Conservation (phyloP, 1,284 basidiomycete species). For the Golubevia pallescens region DNA sequence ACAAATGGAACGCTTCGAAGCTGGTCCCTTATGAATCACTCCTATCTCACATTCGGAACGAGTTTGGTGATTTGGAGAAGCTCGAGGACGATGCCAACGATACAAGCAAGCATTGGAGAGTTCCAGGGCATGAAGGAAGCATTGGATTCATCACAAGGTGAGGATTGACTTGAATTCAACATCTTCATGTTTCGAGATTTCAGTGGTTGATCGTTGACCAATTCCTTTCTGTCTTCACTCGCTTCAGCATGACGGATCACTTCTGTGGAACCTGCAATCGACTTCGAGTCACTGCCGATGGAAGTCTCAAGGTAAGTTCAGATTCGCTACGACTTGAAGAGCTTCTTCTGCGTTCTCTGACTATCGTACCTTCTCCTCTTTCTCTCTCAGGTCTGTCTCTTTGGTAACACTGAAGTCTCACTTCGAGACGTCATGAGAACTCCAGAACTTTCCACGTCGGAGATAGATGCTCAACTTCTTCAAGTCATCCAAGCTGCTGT, state of each 20-base stretch:
- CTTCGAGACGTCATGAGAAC: conserved; percentile 77
- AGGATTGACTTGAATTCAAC: neutral
- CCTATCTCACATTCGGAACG: conserved; percentile 22
- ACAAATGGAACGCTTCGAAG: conserved; percentile 81
- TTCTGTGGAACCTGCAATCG: conserved; percentile 86
- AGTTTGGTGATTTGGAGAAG: conserved; percentile 24
- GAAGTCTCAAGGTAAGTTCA: conserved; percentile 78
- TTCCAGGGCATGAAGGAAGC: conserved; percentile 76
- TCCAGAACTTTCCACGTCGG: conserved; percentile 9
- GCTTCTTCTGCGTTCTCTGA: too few species aligned
- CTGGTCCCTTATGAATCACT: conserved; percentile 69
- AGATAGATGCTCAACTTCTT: conserved; percentile 72
- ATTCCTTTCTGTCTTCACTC: neutral
- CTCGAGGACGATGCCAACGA: conserved; percentile 73
- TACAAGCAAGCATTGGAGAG: conserved; percentile 78
- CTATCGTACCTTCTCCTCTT: too few species aligned
- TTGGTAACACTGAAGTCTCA: conserved; percentile 82
- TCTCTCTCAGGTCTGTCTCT: conserved; percentile 77
- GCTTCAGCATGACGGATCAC: conserved; percentile 73
- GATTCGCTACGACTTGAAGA: too few species aligned
- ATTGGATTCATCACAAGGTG: conserved; percentile 77
- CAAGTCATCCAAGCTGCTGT: conserved; percentile 74
- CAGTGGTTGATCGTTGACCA: too few species aligned
- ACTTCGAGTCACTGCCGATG: conserved; percentile 82
- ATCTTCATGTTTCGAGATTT: neutral